These are phyloP conservation scores for Lasiosphaeria hispida DNA, from an alignment of 495 filamentous ascomycete species.

Conservation along the genomic window DNA sequence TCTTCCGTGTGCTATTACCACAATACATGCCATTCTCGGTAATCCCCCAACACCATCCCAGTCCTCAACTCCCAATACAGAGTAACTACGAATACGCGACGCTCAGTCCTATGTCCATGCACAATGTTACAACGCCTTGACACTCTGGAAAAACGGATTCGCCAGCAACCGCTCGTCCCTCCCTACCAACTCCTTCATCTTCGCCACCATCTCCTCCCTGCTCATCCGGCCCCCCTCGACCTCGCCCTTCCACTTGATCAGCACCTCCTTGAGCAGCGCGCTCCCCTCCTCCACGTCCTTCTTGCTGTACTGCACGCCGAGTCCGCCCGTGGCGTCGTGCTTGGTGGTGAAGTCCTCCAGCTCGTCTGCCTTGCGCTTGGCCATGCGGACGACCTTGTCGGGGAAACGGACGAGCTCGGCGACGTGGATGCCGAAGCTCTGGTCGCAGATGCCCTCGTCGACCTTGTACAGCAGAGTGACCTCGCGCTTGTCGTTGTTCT, in stretches of 20 bases:
- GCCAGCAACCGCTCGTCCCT: constrained; percentile 66
- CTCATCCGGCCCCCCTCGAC: constrained; percentile 63
- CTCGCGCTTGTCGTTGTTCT: constrained; percentile 60
- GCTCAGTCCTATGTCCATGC: background rate
- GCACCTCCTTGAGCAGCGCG: constrained; percentile 76
- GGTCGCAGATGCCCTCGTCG: constrained; percentile 90
- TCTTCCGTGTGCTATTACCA: too few species aligned
- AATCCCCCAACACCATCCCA: too few species aligned
- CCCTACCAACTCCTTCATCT: constrained; percentile 76
- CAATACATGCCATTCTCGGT: too few species aligned
- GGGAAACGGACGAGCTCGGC: constrained; percentile 98
- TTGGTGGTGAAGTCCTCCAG: constrained; percentile 91
- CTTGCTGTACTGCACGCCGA: constrained; percentile 61
- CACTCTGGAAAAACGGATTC: constrained; percentile 88
- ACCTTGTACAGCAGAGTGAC: constrained; percentile 97
- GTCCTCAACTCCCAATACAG: background rate
- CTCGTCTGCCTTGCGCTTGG: constrained; percentile 95
- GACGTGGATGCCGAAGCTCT: constrained; percentile 97
- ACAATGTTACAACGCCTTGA: constrained; percentile 65
- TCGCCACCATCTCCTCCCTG: constrained; percentile 72
- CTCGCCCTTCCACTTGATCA: constrained; percentile 84
- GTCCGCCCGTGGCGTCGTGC: constrained; percentile 52
- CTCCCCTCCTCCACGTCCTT: constrained; percentile 92
- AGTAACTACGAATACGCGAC: background rate
- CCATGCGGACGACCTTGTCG: constrained; percentile 96